Evolutionary conservation across 306 rosid species (phyloP), one percentile per base, ranked within the genome.

Genomic region (Crotalaria pallida): DNA sequence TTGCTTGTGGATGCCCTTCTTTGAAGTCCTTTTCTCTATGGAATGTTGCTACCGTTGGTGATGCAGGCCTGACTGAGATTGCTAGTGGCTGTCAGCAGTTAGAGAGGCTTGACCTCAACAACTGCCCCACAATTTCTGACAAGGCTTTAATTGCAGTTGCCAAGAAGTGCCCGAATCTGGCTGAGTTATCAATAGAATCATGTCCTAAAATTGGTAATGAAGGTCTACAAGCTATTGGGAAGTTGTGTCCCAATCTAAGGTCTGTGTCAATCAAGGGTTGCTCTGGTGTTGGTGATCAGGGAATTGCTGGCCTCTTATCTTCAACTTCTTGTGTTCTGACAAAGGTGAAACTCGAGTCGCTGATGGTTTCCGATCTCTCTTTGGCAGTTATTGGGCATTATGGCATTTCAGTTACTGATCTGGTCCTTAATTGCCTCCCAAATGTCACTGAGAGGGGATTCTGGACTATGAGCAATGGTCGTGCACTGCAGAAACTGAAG

Each of bases 321-420:
- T 79, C 91, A 19, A 24, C 84, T 61, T 65, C 92, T 45, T 74
- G 38, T 82, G 84, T 75, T 77, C 66, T 95, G 72, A 66, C 58
- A 36, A 91, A 86, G 80, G 71, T 91, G 83, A 86, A 86, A 83
- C 96, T 95, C 36, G 93, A 95, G 74, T 79, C 88, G 0, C 78
- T 95, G 82, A 75, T 61, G 65, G 77, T 95, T 76, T 81, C 96
- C 13, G 99, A 95, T 78, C 77, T 86, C 65, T 87, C 97, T 71
- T 85, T 95, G 27, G 99, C 99, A 61, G 96, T 86, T 72, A 86
- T 95, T 69, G 99, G 99, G 34, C 90, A 83, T 76, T 95, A 95
- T 60, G 93, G 99, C 18, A 65, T 73, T 81, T 79, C 88, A 10
- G 81, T 91, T 31, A 89, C 88, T 0, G 87, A 91, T 81, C 91